Evolutionary conservation across 2,329 filamentous ascomycete genomes (phyloP), one percentile per base, ranked within the genome.

Genomic region (Monilinia fructigena): DNA sequence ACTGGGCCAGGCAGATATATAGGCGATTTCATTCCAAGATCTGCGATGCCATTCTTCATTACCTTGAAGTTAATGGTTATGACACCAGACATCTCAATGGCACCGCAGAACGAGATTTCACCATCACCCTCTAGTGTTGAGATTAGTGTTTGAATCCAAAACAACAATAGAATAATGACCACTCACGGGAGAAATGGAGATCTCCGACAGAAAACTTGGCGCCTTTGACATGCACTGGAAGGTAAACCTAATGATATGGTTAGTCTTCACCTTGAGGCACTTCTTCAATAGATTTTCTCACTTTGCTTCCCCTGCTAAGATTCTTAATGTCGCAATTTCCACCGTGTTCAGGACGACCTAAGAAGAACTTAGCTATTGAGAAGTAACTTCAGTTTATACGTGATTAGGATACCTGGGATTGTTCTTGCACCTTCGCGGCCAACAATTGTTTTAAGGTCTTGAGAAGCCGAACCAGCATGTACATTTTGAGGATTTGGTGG

Each of bases 301-400:
- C 64, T 23, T 64, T 67, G 35, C 58, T 89, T 2, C 91, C 92
- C 8, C 91, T 82, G 1, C 85, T 89, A 40, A 96, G 81, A 73
- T 95, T 95, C 80, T 96, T 96, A 77, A 96, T 95, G 72, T 97
- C 92, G 75, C 92, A 95, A 74, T 96, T 96, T 0, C 93, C 93
- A 18, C 93, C 93, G 72, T 75, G 73, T 65, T 75, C 74, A 2
- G 73, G 73, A 20, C 73, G 70, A 10, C 72, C 72, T 72, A n/a
- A n/a, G 26, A 14, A 16, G 35, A 28, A 16, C 31, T 70, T 42
- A 70, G 66, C 47, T 52, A 45, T 26, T 47, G 26, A 31, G 23
- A 1, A 20, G n/a, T 6, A 14, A 61, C 42, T 50, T 31, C 18
- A 11, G 18, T 10, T n/a, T 3, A 40, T 26, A 31, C 10, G 12